Base-by-base conservation (phyloP, 108 stramenopile species). In the Nitzschia inconspicua region DNA sequence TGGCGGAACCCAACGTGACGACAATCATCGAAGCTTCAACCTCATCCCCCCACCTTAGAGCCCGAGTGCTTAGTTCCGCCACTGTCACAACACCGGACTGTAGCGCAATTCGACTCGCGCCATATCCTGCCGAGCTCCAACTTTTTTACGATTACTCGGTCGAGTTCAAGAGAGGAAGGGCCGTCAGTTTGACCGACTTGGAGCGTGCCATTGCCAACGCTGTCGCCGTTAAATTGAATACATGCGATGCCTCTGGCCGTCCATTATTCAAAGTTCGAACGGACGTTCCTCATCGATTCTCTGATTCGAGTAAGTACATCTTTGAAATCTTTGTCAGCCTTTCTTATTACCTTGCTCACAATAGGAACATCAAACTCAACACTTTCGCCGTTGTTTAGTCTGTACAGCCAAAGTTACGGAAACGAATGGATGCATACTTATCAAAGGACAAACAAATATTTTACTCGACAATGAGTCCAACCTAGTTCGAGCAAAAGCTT, bases 71-170 rank as follows among this genome's bases (percentile, higher is more conserved):
- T 9, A 14, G 27, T 27, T 16, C 8, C 1, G 5, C 22, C 36
- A 52, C 47, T 3, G 29, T 63, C 36, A 24, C 57, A 18, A 60
- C 52, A 25, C 32, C 68, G 20, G 44, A 69, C 7, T 69, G 59
- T 46, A 35, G 52, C 26, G 11, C 13, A n/a, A 29, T 60, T 26
- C 69, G 69, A 0, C 24, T 34, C 0, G 5, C 20, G 13, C 25
- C 29, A 4, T 70, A 70, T 36, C 26, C 42, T 23, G 60, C 54
- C 53, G 54, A 62, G 28, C 60, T 70, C 13, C 69, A 70, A 40
- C 60, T 70, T 11, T 47, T 47, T 29, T 70, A 70, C 46, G 34
- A 47, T 13, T 70, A 70, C 48, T 25, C 25, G 22, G 60, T 63
- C 2, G 60, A 70, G 30, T 64, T 64, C 20, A 28, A 37, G 7